phyloP scores from a whole-genome alignment of 371 early-diverging fungal species.

The Mortierella sp. region DNA sequence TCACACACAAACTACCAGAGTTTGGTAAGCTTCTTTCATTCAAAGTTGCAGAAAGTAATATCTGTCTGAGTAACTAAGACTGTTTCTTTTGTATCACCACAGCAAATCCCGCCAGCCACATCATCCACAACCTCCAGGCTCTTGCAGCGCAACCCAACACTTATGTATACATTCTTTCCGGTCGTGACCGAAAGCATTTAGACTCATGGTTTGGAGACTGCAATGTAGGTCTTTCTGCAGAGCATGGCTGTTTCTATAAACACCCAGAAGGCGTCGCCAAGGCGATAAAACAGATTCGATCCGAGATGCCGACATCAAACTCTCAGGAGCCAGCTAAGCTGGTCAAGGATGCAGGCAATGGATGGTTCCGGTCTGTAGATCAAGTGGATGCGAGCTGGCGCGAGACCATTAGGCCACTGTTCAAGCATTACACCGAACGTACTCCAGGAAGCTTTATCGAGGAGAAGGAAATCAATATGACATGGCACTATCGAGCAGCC shows the following conservation, averaged over 20 bases:
- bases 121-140: slow-evolving; percentile 75
- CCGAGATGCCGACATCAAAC: slow-evolving; percentile 36
- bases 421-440: slow-evolving; percentile 95
- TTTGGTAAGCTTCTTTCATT: slow-evolving; percentile 67
- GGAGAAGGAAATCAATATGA: slow-evolving; percentile 89
- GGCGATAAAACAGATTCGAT: slow-evolving; percentile 42
- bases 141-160: slow-evolving; percentile 83
- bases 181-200: slow-evolving; percentile 85
- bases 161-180: slow-evolving; percentile 94
- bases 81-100: too few species aligned
- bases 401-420: slow-evolving; percentile 90
- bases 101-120: slow-evolving; percentile 77
- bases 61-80: too few species aligned
- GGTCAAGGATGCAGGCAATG: slow-evolving; percentile 62
- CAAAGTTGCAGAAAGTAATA: too few species aligned
- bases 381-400: slow-evolving; percentile 91
- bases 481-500: slow-evolving; percentile 94
- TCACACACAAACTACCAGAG: slow-evolving; percentile 88
- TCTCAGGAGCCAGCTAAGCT: slow-evolving; percentile 51
- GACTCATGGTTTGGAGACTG: slow-evolving; percentile 91
- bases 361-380: slow-evolving; percentile 87
- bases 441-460: slow-evolving; percentile 96
- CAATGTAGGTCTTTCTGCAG: slow-evolving; percentile 91
- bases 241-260: slow-evolving; percentile 95
- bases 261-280: slow-evolving; percentile 74